Base-by-base conservation (phyloP, 306 rosid species). In the Heteromeles arbutifolia region DNA sequence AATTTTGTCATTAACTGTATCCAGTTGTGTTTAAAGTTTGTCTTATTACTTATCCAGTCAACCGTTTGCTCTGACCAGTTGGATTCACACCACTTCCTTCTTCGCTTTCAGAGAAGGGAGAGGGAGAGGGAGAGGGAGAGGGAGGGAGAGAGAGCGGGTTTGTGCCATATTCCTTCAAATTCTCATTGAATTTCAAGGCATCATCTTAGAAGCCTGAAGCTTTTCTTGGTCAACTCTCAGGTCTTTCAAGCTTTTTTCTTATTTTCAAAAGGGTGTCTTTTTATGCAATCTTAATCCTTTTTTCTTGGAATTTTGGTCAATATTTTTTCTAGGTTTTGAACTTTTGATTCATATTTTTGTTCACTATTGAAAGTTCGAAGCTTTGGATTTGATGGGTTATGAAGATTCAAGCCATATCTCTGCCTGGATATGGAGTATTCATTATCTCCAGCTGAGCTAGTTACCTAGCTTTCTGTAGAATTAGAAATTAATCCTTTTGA, bases 211-310 rank as follows among this genome's bases (percentile, higher is more conserved):
- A 21, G 25, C 26, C 48, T 11, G 28, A 21, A 34, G 45, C 76
- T 65, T 69, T 77, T 45, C 32, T 28, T 17, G 65, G 68, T 80
- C 84, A 82, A 67, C 70, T 65, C 14, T 67, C 7, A 72, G 64
- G 68, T 69, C 43, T 26, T 41, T 43, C 31, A 28, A 48, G 24
- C 58, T 14, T 74, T 69, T 53, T 11, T 82, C 64, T 81, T 75
- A 45, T 26, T 45, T 29, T 61, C 44, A 73, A 19, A 43, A 44
- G 56, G 50, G 43, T 48, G 70, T 64, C 14, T 77, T 75, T 76
- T 58, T 62, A 28, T 56, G 54, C 67, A 26, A 75, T 73, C 78
- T 72, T 8, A 44, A 22, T 39, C 26, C 54, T 70, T 82, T 45
- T 18, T 13, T 39, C 9, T 31, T 34, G 50, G n/a, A 48, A 34